A percentile compares a stretch with the other conserved stretches of the same genome.
These are phyloP conservation scores for Aspergillus floridensis DNA, from an alignment of 2,329 filamentous ascomycete species.

Conservation along the genomic window DNA sequence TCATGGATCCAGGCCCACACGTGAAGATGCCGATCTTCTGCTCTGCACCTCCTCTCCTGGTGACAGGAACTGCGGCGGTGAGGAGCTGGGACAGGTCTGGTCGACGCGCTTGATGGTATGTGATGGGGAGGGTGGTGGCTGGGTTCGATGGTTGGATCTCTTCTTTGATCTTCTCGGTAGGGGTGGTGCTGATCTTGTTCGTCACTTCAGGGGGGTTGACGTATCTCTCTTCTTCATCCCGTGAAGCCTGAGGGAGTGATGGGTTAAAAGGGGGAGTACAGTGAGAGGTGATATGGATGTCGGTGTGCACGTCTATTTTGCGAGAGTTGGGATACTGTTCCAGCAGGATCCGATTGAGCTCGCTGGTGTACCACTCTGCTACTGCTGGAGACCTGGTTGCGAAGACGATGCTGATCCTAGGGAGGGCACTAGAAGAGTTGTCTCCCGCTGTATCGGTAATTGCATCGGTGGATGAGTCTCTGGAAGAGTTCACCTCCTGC, in stretches of 20 bases:
- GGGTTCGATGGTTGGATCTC: background rate
- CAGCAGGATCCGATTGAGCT: background rate
- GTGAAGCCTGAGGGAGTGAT: no score
- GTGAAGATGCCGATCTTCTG: slow-evolving; percentile 33
- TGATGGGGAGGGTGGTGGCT: background rate
- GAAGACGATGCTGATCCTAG: background rate
- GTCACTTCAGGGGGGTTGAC: no score
- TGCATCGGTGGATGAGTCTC: background rate
- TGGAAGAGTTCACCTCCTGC: background rate
- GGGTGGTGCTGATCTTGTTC: no score
- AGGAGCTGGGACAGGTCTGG: slow-evolving; percentile 33
- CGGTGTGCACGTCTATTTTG: no score
- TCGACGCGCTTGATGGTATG: slow-evolving; percentile 15
- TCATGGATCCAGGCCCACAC: slow-evolving; percentile 48
- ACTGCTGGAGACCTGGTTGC: background rate
- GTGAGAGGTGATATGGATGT: background rate
- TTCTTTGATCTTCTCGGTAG: background rate
- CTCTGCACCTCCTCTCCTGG: slow-evolving; percentile 14
- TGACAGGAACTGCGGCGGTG: background rate
- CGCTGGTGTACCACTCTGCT: background rate
- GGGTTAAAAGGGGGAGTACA: no score
- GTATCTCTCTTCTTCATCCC: no score
- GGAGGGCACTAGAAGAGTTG: background rate
- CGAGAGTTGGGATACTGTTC: no score
- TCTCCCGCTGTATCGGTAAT: background rate